A percentile compares a stretch with the other conserved stretches of the same genome.
Evolutionary conservation across 352 stramenopile genomes (phyloP).

Genomic region (Phytophthora boehmeriae): DNA sequence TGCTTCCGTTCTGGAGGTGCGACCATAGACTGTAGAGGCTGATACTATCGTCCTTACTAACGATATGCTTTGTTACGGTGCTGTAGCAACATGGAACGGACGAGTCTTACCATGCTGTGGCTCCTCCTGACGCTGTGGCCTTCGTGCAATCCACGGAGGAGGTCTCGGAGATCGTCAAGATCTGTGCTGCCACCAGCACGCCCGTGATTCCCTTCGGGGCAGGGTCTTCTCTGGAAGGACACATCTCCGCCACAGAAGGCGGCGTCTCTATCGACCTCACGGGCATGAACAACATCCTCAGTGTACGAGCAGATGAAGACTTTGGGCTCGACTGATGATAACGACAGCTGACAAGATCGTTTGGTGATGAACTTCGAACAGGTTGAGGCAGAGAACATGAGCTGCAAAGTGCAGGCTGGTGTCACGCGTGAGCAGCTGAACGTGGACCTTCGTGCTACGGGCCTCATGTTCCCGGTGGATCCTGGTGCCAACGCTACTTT

Average conservation of each 20-base stretch:
- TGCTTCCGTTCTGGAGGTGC: slow-evolving; percentile 60
- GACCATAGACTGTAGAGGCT: not conserved
- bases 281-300: slow-evolving; percentile 78
- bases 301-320: slow-evolving; percentile 28
- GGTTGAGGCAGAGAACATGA: slow-evolving; percentile 83
- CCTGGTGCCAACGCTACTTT: slow-evolving; percentile 96
- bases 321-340: not conserved
- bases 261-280: slow-evolving; percentile 93
- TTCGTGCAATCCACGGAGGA: slow-evolving; percentile 89
- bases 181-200: slow-evolving; percentile 81
- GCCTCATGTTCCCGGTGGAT: slow-evolving; percentile 97
- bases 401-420: slow-evolving; percentile 93
- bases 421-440: slow-evolving; percentile 95
- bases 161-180: slow-evolving; percentile 90
- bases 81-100: slow-evolving; percentile 85
- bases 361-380: slow-evolving; percentile 6
- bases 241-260: slow-evolving; percentile 91
- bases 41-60: not conserved
- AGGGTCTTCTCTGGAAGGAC: slow-evolving; percentile 94
- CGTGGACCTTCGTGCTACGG: slow-evolving; percentile 81
- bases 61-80: not conserved
- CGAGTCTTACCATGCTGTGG: slow-evolving; percentile 90
- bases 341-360: not conserved
- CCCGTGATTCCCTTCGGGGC: slow-evolving; percentile 96
- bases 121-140: slow-evolving; percentile 87